phyloP scores from a whole-genome alignment of 2,329 filamentous ascomycete genomes.

The Xylaria sp. region DNA sequence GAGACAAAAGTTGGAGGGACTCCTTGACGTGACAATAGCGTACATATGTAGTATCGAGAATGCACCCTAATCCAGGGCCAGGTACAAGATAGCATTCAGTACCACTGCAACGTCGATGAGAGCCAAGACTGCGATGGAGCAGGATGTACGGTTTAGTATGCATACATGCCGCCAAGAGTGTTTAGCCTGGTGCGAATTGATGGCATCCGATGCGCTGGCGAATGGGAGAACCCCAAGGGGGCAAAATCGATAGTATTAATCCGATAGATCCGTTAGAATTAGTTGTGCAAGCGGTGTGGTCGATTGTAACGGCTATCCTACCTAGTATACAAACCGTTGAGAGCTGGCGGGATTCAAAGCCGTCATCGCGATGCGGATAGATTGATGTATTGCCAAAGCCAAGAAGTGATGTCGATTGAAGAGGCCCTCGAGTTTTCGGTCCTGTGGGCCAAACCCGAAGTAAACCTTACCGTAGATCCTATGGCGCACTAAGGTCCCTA shows the following conservation, averaged over 20 bases:
- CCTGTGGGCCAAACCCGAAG: too few species aligned
- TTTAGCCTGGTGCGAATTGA: slow-evolving; percentile 23
- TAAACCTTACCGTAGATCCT: not conserved
- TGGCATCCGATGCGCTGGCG: slow-evolving; percentile 9
- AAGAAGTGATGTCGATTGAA: not conserved
- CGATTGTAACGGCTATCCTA: not conserved
- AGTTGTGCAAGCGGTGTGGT: slow-evolving; percentile 15
- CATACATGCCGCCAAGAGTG: slow-evolving; percentile 22
- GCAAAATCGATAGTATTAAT: slow-evolving; percentile 2
- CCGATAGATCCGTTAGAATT: slow-evolving; percentile 18
- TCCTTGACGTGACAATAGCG: not conserved
- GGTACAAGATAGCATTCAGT: slow-evolving; percentile 18
- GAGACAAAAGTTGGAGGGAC: slow-evolving; percentile 12
- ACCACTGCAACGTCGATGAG: slow-evolving; percentile 5
- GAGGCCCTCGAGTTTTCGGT: not conserved
- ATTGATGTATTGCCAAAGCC: not conserved
- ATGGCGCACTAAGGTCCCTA: too few species aligned
- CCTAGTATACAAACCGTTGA: not conserved
- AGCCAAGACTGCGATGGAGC: slow-evolving; percentile 12
- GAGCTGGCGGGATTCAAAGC: not conserved
- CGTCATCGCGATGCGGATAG: not conserved
- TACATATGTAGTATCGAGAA: slow-evolving; percentile 24
- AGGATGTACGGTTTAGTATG: not conserved
- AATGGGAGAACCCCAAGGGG: slow-evolving; percentile 13
- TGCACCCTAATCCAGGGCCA: slow-evolving; percentile 14